Conservation (phyloP, 148 eudicot genomes). For the Mesembryanthemum crystallinum region DNA sequence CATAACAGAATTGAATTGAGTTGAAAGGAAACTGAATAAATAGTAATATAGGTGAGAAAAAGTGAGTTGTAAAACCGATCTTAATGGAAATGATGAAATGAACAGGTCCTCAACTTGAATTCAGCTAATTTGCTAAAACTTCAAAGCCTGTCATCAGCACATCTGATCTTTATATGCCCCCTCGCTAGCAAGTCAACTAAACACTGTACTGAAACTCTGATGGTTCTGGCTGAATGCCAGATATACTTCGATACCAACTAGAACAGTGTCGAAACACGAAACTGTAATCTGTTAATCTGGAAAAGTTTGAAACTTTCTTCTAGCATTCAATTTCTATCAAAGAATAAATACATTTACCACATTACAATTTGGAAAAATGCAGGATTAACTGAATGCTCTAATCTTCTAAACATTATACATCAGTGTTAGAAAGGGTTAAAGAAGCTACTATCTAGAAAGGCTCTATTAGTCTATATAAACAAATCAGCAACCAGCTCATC, state of each 20-base stretch:
- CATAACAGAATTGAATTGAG: no score
- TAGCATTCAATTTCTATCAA: constrained; percentile 11
- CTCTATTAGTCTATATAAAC: constrained; percentile 28
- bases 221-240: neutral
- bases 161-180: neutral
- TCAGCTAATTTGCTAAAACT: neutral
- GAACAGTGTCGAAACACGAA: neutral
- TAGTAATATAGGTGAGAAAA: no score
- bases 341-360: constrained; percentile 24
- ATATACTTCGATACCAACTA: neutral
- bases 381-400: neutral
- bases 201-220: neutral
- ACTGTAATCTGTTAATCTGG: neutral
- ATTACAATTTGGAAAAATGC: constrained; percentile 15
- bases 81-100: neutral
- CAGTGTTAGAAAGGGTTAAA: constrained; percentile 20
- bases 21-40: no score
- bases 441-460: constrained; percentile 19
- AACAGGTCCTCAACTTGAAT: neutral
- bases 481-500: constrained; percentile 75
- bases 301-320: constrained; percentile 5
- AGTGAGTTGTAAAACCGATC: neutral
- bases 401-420: constrained; percentile 23
- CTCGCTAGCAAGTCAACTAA: neutral
- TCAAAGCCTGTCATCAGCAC: neutral